Base-by-base conservation (phyloP, 306 rosid species). In the Cercis canadensis region DNA sequence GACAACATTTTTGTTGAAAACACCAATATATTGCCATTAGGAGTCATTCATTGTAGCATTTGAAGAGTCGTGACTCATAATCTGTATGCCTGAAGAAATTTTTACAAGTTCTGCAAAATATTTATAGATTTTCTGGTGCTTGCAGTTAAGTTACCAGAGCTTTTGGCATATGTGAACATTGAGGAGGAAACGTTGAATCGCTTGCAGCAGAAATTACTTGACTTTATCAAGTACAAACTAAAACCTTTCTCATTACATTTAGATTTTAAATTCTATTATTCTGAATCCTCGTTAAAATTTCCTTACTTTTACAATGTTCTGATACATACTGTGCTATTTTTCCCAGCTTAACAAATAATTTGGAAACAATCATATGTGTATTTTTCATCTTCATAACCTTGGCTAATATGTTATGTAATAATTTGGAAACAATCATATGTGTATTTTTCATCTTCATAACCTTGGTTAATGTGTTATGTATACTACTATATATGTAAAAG, bases 121-220 rank as follows among this genome's bases (percentile, higher is more conserved):
- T 19, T 64, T 11, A 66, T 68, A 39, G 15, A 57, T 41, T 71
- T 83, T 80, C 47, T 88, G 85, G 72, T 79, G 70, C 65, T 78
- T 84, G 86, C 95, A 94, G 99, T 94, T 53, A 94, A 91, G 81
- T 78, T 94, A 74, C 99, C 97, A 8, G 99, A 89, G 90, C 90
- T 94, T 75, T 82, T 94, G 86, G 86, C 86, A 14, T 91, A 83
- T 82, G 97, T 87, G 62, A 91, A 78, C 78, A 89, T 94, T 10
- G 99, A 94, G 81, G 99, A 94, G 83, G 99, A 91, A 82, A 82
- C 97, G 10, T 65, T 75, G 81, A 82, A 70, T 73, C 83, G 76
- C 75, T 78, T 91, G 82, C 99, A 94, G 75, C 95, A 77, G 86
- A 83, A 80, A 80, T 64, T 94, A 50, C 75, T 81, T 7, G 95